Evolutionary conservation across 805 yeast genomes (phyloP), one percentile per base, ranked within the genome.

Genomic region (Candida nitratophila): DNA sequence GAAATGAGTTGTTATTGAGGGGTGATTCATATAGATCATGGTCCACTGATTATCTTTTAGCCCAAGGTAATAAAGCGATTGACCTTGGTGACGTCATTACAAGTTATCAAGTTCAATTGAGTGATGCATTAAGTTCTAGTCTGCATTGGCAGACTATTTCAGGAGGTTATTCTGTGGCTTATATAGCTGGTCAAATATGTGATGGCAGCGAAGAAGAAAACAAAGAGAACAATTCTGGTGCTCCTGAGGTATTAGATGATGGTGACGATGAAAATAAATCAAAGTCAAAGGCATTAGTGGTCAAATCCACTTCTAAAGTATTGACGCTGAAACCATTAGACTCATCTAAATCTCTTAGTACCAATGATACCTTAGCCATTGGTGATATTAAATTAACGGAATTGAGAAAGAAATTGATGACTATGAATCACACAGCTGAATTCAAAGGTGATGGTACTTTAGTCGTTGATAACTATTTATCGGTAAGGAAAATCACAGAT

Each of bases 371-470:
- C 31, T 65, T 85, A 41, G 85, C 88, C 16, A 86, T 93, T 46
- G 99, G 99, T 33, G 96, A 90, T 59, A 79, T 93, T 37, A 75
- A 85, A 48, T 68, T 93, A 22, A 85, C 93, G 0, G 96, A 89
- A 50, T 68, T 93, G 41, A 82, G 86, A 54, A 77, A 77, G 52
- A 75, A 73, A 46, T 68, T 93, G 32, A 64, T 70, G 27, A 66
- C 71, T 5, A 63, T 66, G 44, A 84, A 86, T 40, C 77, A 84
- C 54, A 70, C 68, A 42, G 96, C 95, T 1, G 96, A 90, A 56
- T 88, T 91, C 60, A 80, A 84, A 61, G 95, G 96, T 44, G 96
- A 89, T 60, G 98, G 98, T 59, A 81, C 89, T 0, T 67, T 93
- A 34, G 95, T 90, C 14, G 84, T 95, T 37, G 90, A 90, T 56